phyloP scores from a whole-genome alignment of 164 flowering plant genomes.

The Stephania cephalantha region DNA sequence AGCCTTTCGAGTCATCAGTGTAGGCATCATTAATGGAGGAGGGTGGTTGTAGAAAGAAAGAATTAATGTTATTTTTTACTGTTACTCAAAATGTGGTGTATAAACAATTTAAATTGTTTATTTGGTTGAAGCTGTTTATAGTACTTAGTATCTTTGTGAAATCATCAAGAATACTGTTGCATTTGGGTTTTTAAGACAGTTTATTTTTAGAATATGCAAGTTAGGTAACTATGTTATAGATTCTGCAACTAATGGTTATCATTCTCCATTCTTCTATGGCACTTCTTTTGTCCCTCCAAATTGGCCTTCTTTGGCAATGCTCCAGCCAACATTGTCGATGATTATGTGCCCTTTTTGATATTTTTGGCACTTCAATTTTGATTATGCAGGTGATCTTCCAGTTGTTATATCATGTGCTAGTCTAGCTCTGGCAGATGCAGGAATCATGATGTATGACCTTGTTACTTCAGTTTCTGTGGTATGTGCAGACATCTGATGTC shows the following conservation, averaged over 20 bases:
- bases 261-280: background rate
- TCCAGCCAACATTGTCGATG: background rate
- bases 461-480: constrained; percentile 92
- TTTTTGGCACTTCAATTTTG: background rate
- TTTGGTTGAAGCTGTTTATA: too few species aligned
- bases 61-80: background rate
- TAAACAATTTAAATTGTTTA: too few species aligned
- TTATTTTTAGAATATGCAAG: background rate
- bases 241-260: background rate
- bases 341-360: background rate
- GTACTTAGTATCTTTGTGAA: too few species aligned
- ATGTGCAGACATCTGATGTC: constrained; percentile 17
- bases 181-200: background rate
- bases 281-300: background rate
- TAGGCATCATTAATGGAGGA: background rate
- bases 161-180: too few species aligned
- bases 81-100: too few species aligned
- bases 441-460: constrained; percentile 91
- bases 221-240: background rate
- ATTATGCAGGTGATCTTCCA: constrained; percentile 79
- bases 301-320: background rate
- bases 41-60: background rate
- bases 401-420: constrained; percentile 95
- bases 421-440: constrained; percentile 96
- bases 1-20: background rate